Conservation (phyloP, 768 basidiomycete species). For the Termitomyces sp. region DNA sequence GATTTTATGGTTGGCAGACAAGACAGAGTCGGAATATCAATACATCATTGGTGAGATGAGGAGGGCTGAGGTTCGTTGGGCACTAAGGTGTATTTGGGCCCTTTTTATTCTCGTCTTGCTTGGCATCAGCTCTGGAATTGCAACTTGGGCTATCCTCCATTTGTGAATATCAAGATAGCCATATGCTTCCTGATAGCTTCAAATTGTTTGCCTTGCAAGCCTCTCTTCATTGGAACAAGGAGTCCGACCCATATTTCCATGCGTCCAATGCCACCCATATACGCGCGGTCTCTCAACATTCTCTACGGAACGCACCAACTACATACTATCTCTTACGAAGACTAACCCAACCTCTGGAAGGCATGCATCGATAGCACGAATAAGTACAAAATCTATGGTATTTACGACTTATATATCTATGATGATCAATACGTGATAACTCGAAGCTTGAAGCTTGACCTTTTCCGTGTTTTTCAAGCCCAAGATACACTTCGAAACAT, state of each 20-base stretch:
- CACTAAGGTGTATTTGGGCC: slow-evolving; percentile 49
- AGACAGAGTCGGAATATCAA: slow-evolving; percentile 45
- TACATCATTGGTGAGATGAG: slow-evolving; percentile 43
- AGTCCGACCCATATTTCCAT: not conserved
- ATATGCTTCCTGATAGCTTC: not conserved
- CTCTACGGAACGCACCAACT: not conserved
- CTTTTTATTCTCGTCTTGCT: slow-evolving; percentile 40
- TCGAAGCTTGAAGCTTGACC: not conserved
- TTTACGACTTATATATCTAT: not conserved
- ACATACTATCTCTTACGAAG: not conserved
- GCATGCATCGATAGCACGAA: not conserved
- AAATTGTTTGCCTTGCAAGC: not conserved
- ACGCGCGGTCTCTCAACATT: no score
- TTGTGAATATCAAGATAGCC: slow-evolving; percentile 5
- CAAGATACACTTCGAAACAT: no score
- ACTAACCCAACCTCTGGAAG: not conserved
- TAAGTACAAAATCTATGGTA: no score
- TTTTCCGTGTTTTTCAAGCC: no score
- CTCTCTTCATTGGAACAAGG: not conserved
- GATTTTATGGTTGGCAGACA: slow-evolving; percentile 49
- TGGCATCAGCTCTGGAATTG: slow-evolving; percentile 23
- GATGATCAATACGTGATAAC: not conserved
- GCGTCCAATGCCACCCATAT: not conserved
- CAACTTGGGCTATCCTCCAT: slow-evolving; percentile 25
- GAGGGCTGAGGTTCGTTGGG: slow-evolving; percentile 49